Percentiles rank a stretch among this genome's conserved stretches.
These are phyloP conservation scores for Floccularia luteovirens DNA, from an alignment of 768 basidiomycete species.

Conservation along the genomic window DNA sequence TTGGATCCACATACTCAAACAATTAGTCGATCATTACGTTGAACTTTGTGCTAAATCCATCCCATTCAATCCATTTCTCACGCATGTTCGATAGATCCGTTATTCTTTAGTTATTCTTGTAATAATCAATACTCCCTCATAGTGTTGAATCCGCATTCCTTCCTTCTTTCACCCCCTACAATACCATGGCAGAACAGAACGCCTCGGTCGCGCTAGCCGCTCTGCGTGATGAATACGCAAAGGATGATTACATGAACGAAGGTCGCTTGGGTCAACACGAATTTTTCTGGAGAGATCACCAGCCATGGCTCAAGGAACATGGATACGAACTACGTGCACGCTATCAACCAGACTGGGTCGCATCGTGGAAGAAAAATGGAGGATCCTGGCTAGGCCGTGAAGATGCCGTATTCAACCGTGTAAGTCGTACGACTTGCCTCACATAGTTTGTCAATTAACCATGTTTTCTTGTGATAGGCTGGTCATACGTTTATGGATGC, in stretches of 20 bases:
- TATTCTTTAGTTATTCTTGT: no score
- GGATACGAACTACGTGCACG: conserved; percentile 21
- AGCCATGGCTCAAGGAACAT: conserved; percentile 15
- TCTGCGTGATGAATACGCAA: no score
- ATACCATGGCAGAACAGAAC: no score
- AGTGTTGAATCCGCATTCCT: no score
- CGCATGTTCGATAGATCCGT: no score
- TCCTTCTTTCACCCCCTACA: no score
- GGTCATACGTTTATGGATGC: conserved; percentile 19
- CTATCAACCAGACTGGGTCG: conserved; percentile 18
- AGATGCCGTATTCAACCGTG: neutral
- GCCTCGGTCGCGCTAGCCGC: no score
- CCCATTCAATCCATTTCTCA: no score
- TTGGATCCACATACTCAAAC: no score
- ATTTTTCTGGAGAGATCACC: conserved; percentile 13
- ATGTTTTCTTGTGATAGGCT: neutral
- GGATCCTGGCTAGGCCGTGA: neutral
- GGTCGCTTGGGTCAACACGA: neutral
- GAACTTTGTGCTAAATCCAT: no score
- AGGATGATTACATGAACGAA: neutral
- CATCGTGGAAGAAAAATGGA: conserved; percentile 15
- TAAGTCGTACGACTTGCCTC: neutral
- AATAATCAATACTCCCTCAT: no score
- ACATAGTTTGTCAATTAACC: conserved; percentile 4
- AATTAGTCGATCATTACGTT: no score